phyloP scores from a whole-genome alignment of 2,329 filamentous ascomycete genomes.

The Lachnellula willkommii region DNA sequence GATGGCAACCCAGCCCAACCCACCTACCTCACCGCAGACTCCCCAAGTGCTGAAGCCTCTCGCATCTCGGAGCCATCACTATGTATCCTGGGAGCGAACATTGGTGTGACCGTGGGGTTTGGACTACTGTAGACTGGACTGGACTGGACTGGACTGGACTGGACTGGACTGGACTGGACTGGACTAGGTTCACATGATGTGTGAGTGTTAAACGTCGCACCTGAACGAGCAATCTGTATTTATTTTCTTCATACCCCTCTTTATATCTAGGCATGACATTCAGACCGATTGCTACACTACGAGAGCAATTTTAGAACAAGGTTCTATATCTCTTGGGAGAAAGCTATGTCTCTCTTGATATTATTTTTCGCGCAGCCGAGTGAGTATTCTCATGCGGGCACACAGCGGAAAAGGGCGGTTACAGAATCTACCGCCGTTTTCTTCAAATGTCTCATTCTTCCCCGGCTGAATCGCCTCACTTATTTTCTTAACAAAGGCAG shows the following conservation, averaged over 20 bases:
- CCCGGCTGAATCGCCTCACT: neutral
- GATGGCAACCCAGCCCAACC: constrained; percentile 1
- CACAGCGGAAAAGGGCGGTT: neutral
- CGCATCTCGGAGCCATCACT: constrained; percentile 2
- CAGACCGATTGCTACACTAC: neutral
- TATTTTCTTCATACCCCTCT: neutral
- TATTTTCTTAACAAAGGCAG: constrained; percentile 6
- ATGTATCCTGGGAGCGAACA: neutral
- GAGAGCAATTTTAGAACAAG: neutral
- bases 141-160: neutral
- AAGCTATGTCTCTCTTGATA: neutral
- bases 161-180: neutral
- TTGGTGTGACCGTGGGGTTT: constrained; percentile 10
- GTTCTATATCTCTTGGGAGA: neutral
- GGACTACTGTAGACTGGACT: neutral
- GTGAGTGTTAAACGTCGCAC: neutral
- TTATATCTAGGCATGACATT: neutral
- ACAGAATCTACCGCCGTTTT: neutral
- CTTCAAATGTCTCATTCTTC: neutral
- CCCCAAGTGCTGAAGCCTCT: neutral
- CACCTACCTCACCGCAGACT: no score
- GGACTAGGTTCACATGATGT: neutral
- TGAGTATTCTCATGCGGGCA: neutral
- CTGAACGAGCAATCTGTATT: neutral
- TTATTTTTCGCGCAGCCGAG: neutral